phyloP scores from a whole-genome alignment of 2,329 filamentous ascomycete species.

The Malbranchea zuffiana region DNA sequence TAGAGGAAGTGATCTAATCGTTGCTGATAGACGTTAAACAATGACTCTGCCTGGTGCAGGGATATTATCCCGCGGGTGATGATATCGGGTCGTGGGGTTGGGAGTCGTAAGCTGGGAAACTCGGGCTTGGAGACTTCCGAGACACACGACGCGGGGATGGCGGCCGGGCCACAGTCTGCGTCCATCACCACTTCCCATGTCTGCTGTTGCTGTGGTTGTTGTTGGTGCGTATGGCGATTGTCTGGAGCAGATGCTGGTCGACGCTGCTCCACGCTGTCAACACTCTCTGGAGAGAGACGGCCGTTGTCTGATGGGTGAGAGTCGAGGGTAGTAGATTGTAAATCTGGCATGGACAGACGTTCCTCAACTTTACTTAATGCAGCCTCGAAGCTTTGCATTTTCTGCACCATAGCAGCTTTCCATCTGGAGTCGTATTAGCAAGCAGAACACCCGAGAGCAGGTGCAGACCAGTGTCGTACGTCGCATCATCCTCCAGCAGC shows the following conservation, averaged over 20 bases:
- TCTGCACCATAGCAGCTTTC: not conserved
- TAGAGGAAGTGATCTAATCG: conserved; percentile 41
- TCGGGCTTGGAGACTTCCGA: too few relatives aligned
- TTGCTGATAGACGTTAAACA: conserved; percentile 34
- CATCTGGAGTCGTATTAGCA: not conserved
- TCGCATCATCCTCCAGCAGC: conserved; percentile 10
- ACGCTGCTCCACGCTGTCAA: too few relatives aligned
- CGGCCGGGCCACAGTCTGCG: not conserved
- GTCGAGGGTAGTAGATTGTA: not conserved
- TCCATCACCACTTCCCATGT: not conserved
- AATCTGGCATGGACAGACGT: not conserved
- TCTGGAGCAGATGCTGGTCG: too few relatives aligned
- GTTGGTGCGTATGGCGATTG: not conserved
- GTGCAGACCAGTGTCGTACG: conserved; percentile 5
- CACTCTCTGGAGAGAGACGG: not conserved
- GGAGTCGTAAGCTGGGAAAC: not conserved
- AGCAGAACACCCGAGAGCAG: not conserved
- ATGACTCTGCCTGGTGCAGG: conserved; percentile 32
- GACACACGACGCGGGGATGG: not conserved
- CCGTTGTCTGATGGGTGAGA: not conserved
- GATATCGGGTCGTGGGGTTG: not conserved
- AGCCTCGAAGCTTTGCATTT: not conserved
- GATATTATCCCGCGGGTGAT: conserved; percentile 28
- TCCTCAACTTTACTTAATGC: not conserved
- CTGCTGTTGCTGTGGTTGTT: too few relatives aligned